These are phyloP conservation scores for Raphidocelis subcapitata DNA, from an alignment of 139 green algal species.

Conservation along the genomic window DNA sequence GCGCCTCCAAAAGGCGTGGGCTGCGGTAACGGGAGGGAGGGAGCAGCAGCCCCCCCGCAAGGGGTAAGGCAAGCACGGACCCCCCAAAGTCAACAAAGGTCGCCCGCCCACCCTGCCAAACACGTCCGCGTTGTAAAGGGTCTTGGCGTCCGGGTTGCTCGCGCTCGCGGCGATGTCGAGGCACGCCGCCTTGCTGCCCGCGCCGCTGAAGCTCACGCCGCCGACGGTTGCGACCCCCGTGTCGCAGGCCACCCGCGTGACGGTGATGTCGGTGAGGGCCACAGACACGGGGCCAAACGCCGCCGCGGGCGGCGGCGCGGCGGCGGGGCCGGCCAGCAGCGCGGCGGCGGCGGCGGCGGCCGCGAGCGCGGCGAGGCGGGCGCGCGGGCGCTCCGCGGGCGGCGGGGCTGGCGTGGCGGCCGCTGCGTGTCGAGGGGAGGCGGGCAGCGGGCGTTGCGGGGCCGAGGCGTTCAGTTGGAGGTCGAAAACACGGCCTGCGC, in stretches of 20 bases:
- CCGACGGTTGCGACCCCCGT: conserved; percentile 14
- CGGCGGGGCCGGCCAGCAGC: not conserved
- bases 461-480: too few relatives aligned
- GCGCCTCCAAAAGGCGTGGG: conserved; percentile 7
- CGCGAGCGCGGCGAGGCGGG: too few relatives aligned
- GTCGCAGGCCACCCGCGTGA: conserved; percentile 1
- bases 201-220: conserved; percentile 23
- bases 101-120: not conserved
- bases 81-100: too few relatives aligned
- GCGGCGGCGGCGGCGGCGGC: conserved; percentile 8
- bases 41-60: too few relatives aligned
- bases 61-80: too few relatives aligned
- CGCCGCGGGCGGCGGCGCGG: not conserved
- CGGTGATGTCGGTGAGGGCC: conserved; percentile 9
- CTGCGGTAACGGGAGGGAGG: conserved; percentile 1
- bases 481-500: too few relatives aligned
- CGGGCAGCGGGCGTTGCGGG: too few relatives aligned
- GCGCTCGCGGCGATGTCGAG: conserved; percentile 14
- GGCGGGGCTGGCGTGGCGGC: too few relatives aligned
- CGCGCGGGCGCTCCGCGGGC: too few relatives aligned
- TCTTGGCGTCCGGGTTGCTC: conserved; percentile 18
- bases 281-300: conserved; percentile 26
- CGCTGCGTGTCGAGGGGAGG: too few relatives aligned
- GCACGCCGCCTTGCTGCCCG: conserved; percentile 12
- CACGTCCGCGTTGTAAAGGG: conserved; percentile 20